phyloP scores from a whole-genome alignment of 805 yeast genomes.

The Saccharomycopsis lassenensis region DNA sequence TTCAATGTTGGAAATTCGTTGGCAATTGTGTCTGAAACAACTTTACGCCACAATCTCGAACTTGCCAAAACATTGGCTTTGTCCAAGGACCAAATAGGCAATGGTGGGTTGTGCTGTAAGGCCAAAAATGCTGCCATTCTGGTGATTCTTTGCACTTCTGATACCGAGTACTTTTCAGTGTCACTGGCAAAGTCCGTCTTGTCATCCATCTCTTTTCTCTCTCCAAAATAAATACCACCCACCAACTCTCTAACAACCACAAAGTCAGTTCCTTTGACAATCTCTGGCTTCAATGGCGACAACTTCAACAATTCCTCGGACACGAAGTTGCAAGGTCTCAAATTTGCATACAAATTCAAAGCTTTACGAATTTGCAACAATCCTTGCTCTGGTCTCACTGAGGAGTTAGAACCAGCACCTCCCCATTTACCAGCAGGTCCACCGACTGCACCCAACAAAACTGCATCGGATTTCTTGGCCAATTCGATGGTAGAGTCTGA shows the following conservation, averaged over 20 bases:
- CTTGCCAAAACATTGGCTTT: conserved; percentile 97
- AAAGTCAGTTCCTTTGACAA: conserved; percentile 85
- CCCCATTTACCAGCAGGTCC: conserved; percentile 85
- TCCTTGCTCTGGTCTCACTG: conserved; percentile 96
- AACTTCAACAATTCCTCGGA: conserved; percentile 73
- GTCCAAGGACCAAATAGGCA: conserved; percentile 92
- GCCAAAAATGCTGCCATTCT: conserved; percentile 98
- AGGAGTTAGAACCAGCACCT: conserved; percentile 58
- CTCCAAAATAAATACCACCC: conserved; percentile 97
- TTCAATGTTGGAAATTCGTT: conserved; percentile 85
- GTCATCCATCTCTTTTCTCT: conserved; percentile 85
- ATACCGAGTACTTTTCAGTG: conserved; percentile 83
- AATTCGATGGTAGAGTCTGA: conserved; percentile 78
- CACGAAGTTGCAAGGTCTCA: conserved; percentile 93
- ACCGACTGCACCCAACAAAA: conserved; percentile 95
- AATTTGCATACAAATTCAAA: conserved; percentile 85
- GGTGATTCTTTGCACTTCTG: conserved; percentile 90
- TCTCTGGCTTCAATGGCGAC: conserved; percentile 78
- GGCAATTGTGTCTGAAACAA: conserved; percentile 69
- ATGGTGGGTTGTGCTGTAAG: conserved; percentile 84
- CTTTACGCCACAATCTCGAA: conserved; percentile 91
- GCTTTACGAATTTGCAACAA: conserved; percentile 89
- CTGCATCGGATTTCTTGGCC: conserved; percentile 83
- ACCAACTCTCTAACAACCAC: conserved; percentile 92
- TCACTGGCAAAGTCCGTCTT: conserved; percentile 75